Evolutionary conservation across 2,329 filamentous ascomycete genomes (phyloP).

Genomic region (Dothideomycetidae sp.): DNA sequence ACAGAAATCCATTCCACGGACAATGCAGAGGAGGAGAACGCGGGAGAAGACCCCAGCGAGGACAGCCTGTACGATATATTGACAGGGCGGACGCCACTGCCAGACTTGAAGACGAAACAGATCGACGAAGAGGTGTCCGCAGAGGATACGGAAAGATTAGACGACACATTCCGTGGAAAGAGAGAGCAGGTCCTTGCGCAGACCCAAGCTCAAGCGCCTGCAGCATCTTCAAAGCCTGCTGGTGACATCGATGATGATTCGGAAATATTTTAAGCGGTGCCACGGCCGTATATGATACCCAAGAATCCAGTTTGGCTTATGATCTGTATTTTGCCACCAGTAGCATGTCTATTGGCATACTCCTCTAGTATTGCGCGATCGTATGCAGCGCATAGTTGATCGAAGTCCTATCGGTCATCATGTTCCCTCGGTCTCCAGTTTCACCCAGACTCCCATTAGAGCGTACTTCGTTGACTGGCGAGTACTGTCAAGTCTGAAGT

Average conservation of each 20-base stretch:
- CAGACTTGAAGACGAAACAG: constrained; percentile 19
- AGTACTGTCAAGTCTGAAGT: too few relatives aligned
- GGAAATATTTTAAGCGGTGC: constrained; percentile 1
- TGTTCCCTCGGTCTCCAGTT: constrained; percentile 9
- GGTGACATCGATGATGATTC: constrained; percentile 1
- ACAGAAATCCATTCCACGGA: constrained; percentile 22
- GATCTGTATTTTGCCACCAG: too few relatives aligned
- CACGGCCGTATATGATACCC: background rate
- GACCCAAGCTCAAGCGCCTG: background rate
- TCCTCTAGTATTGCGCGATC: too few relatives aligned
- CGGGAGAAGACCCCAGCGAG: constrained; percentile 25
- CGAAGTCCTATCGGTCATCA: too few relatives aligned
- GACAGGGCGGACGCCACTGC: constrained; percentile 31
- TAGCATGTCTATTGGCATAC: too few relatives aligned
- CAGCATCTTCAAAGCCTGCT: background rate
- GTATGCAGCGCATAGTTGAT: too few relatives aligned
- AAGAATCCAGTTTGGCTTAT: too few relatives aligned
- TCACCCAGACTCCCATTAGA: constrained; percentile 8
- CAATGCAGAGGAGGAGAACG: constrained; percentile 14
- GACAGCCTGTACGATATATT: constrained; percentile 36
- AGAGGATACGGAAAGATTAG: constrained; percentile 21
- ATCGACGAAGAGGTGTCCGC: constrained; percentile 20
- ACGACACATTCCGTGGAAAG: constrained; percentile 32
- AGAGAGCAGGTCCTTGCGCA: constrained; percentile 2
- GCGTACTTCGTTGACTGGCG: too few relatives aligned